phyloP scores from a whole-genome alignment of 2,329 filamentous ascomycete genomes.

The Aureobasidium sp. region DNA sequence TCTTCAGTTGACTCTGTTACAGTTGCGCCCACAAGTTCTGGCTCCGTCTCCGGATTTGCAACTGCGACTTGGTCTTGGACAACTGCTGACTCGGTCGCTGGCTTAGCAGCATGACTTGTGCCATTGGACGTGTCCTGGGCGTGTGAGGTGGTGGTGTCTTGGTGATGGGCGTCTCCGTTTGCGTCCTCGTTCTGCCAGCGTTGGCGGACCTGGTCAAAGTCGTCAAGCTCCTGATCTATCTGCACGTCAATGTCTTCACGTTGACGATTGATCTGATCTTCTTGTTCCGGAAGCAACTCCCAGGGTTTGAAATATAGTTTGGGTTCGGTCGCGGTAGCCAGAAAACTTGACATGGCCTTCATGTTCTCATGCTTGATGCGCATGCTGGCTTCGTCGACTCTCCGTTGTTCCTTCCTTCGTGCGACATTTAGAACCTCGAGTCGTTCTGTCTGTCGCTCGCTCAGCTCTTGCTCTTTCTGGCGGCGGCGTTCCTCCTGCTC shows the following conservation, averaged over 20 bases:
- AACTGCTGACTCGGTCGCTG: not conserved
- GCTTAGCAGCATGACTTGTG: not conserved
- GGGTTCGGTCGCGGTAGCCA: conserved; percentile 64
- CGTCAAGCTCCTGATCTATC: conserved; percentile 56
- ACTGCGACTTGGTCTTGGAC: not conserved
- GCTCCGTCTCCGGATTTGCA: not conserved
- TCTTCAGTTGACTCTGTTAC: not conserved
- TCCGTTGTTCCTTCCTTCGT: conserved; percentile 61
- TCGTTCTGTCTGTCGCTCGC: conserved; percentile 6
- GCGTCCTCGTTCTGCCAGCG: conserved; percentile 24
- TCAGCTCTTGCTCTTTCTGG: conserved; percentile 6
- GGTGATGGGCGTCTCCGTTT: conserved; percentile 19
- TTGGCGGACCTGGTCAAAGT: conserved; percentile 47
- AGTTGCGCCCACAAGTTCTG: not conserved
- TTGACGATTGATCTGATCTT: conserved; percentile 63
- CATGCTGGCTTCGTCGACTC: conserved; percentile 65
- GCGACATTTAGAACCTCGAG: conserved; percentile 18
- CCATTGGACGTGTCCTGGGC: not conserved
- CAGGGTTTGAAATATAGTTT: conserved; percentile 81
- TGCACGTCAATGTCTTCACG: conserved; percentile 54
- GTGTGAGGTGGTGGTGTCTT: not conserved
- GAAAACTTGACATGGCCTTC: conserved; percentile 60
- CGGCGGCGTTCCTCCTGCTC: conserved; percentile 7
- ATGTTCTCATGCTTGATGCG: conserved; percentile 63
- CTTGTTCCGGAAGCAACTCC: conserved; percentile 61